A percentile compares a stretch with the other conserved stretches of the same genome.
phyloP scores from a whole-genome alignment of 2,329 filamentous ascomycete genomes.

The Paracorniculantispora psalliotae region DNA sequence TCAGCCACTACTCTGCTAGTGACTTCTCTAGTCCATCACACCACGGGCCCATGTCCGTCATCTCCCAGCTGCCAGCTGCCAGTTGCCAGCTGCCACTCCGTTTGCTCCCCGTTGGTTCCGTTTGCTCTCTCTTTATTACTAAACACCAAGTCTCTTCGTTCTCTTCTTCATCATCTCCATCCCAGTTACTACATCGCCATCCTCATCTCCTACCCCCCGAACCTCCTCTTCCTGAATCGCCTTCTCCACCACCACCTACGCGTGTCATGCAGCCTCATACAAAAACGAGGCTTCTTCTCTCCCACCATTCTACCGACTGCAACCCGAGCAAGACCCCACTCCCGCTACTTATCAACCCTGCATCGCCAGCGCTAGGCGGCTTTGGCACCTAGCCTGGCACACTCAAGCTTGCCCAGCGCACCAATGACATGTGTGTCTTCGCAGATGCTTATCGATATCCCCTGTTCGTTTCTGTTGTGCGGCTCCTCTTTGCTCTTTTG shows the following conservation, averaged over 20 bases:
- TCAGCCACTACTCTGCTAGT: background rate
- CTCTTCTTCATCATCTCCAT: background rate
- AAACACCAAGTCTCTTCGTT: background rate
- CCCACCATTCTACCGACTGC: conserved; percentile 5
- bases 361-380: background rate
- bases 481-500: background rate
- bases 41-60: background rate
- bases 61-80: background rate
- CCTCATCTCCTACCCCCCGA: background rate
- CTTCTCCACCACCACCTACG: background rate
- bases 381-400: background rate
- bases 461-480: background rate
- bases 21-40: background rate
- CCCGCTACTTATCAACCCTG: background rate
- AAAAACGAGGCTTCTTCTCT: background rate
- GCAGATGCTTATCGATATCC: conserved; percentile 5
- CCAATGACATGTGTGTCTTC: conserved; percentile 6
- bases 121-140: background rate
- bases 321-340: background rate
- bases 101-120: background rate
- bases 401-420: background rate
- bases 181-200: background rate
- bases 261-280: conserved; percentile 7
- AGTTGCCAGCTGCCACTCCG: background rate
- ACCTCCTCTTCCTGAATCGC: background rate